Evolutionary conservation across 441 rosid species (phyloP), one percentile per base, ranked within the genome.

Genomic region (Euphorbia corollata): DNA sequence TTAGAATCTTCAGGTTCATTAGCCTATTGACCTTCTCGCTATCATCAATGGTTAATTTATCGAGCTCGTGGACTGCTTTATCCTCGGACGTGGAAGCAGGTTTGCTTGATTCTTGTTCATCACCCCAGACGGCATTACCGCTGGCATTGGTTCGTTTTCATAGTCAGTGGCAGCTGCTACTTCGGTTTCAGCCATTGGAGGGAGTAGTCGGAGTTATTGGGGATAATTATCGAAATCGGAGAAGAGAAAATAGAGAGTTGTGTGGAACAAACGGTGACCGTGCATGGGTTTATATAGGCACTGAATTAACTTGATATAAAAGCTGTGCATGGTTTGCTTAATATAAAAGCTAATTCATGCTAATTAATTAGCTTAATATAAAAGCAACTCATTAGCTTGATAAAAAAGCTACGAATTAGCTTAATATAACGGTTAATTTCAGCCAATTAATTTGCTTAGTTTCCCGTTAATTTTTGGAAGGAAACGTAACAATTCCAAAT

Each of bases 1-100:
- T 72, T 91, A 0, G 96, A 82, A 61, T 90, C 98, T 50, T 88
- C 91, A 0, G 97, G 91, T 11, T 90, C 98, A 4, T 93, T 9
- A 90, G 96, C 67, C 83, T 75, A 63, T 83, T 83, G 22, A 45
- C 72, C 71, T 80, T 79, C 79, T 82, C 78, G 36, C 70, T 70
- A 12, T 85, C 94, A n/a, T 84, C 81, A 38, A 92, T 82, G 15
- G 54, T 63, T 71, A 93, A 70, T 1, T 79, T 74, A 6, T 70
- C 87, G 4, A 84, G 76, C 47, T 79, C 82, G 13, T 63, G 27
- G 15, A 20, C 75, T 0, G 41, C 63, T 63, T 77, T 81, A 2
- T 73, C 88, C 6, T 62, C 81, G 16, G 85, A 71, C 2, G 79
- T 68, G n/a, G 82, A 63, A 1, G 79, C 68, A 5, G 79, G 34